Percentiles rank a stretch among this genome's conserved stretches.
phyloP scores from a whole-genome alignment of 495 filamentous ascomycete species.

The Podospora pseudocomata region DNA sequence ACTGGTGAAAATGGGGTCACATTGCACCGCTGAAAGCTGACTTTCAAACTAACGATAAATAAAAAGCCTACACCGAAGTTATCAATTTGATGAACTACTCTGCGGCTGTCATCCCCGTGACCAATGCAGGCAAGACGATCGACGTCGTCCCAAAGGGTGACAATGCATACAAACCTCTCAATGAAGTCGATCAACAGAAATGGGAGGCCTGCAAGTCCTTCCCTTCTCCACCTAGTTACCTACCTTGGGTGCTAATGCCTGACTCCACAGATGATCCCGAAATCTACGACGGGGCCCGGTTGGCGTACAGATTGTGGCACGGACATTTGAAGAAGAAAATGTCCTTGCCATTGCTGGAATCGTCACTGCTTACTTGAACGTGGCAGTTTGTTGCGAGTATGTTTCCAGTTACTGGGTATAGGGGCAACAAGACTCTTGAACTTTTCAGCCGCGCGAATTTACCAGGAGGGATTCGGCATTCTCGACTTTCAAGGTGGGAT shows the following conservation, averaged over 20 bases:
- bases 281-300: neutral
- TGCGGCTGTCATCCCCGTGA: neutral
- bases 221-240: neutral
- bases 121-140: neutral
- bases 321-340: neutral
- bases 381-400: too few relatives aligned
- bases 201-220: neutral
- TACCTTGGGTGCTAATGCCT: neutral
- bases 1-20: constrained; percentile 7
- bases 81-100: neutral
- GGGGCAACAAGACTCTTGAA: too few relatives aligned
- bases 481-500: too few relatives aligned
- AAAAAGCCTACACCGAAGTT: neutral
- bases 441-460: too few relatives aligned
- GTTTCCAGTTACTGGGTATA: too few relatives aligned
- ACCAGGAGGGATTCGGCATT: too few relatives aligned
- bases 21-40: too few relatives aligned
- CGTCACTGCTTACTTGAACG: neutral
- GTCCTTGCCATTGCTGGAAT: neutral
- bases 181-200: neutral
- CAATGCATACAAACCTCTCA: neutral
- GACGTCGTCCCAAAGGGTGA: neutral
- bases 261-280: neutral
- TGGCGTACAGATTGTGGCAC: neutral
- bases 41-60: neutral